Conservation (phyloP, 2,329 filamentous ascomycete species). For the Ophiostoma quercus region DNA sequence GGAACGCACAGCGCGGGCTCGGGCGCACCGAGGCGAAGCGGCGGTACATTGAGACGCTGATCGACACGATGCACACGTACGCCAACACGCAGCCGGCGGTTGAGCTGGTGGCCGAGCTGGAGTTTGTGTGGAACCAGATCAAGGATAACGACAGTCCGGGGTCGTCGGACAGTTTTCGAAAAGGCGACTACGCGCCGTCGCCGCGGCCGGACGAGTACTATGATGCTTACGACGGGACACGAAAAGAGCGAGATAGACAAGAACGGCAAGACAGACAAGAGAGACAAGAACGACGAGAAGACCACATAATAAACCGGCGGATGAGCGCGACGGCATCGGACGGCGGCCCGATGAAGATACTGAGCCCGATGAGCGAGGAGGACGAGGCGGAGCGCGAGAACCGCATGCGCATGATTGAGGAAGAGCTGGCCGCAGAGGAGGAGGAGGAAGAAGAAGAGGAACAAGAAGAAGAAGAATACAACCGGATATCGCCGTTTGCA, state of each 20-base stretch:
- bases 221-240: slow-evolving; percentile 18
- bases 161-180: slow-evolving; percentile 54
- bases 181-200: slow-evolving; percentile 31
- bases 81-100: slow-evolving; percentile 83
- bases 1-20: slow-evolving; percentile 80
- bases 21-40: slow-evolving; percentile 89
- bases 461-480: background rate
- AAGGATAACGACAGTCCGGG: slow-evolving; percentile 53
- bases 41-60: slow-evolving; percentile 86
- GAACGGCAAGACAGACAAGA: background rate
- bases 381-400: slow-evolving; percentile 60
- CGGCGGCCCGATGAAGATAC: slow-evolving; percentile 56
- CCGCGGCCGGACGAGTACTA: slow-evolving; percentile 24
- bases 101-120: slow-evolving; percentile 87
- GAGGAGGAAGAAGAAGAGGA: slow-evolving; percentile 40
- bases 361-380: slow-evolving; percentile 82
- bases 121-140: slow-evolving; percentile 99
- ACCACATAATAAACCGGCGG: slow-evolving; percentile 11
- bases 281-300: background rate
- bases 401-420: slow-evolving; percentile 39
- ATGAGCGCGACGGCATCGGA: slow-evolving; percentile 17
- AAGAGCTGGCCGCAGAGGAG: slow-evolving; percentile 38
- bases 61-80: slow-evolving; percentile 95
- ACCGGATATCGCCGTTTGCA: background rate
- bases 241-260: background rate